Evolutionary conservation across 768 basidiomycete species (phyloP).

Genomic region (Amanita rubescens): DNA sequence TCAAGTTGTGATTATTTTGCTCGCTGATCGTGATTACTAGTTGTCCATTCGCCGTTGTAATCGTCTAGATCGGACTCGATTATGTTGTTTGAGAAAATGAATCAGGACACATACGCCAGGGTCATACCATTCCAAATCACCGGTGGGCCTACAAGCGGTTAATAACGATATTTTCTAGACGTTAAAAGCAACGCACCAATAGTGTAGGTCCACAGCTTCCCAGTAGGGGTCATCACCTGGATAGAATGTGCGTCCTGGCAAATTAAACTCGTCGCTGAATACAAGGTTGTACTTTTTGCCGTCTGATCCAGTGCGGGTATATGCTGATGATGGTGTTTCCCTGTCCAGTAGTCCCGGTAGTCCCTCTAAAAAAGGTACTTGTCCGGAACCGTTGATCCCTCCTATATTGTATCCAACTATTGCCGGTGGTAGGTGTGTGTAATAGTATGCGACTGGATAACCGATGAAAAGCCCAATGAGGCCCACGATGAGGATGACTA

Average conservation of each 20-base stretch:
- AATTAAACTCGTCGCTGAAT: constrained; percentile 75
- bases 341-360: constrained; percentile 67
- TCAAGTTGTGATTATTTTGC: constrained; percentile 64
- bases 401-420: constrained; percentile 77
- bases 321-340: constrained; percentile 58
- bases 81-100: not conserved
- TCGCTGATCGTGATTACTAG: constrained; percentile 78
- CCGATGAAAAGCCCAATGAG: constrained; percentile 80
- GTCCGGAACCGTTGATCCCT: constrained; percentile 80
- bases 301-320: constrained; percentile 59
- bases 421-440: constrained; percentile 23
- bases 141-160: constrained; percentile 43
- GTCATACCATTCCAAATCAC: constrained; percentile 81
- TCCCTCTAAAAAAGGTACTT: constrained; percentile 70
- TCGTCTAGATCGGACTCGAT: constrained; percentile 29
- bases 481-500: constrained; percentile 59
- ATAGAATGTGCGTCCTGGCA: constrained; percentile 58
- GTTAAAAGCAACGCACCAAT: constrained; percentile 47
- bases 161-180: not conserved
- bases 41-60: constrained; percentile 71
- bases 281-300: constrained; percentile 76
- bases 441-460: constrained; percentile 74
- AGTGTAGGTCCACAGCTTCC: constrained; percentile 85
- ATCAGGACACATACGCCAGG: constrained; percentile 41
- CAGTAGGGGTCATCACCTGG: constrained; percentile 78